Conservation (phyloP, 345 rosid species). For the Arabis hirsuta region DNA sequence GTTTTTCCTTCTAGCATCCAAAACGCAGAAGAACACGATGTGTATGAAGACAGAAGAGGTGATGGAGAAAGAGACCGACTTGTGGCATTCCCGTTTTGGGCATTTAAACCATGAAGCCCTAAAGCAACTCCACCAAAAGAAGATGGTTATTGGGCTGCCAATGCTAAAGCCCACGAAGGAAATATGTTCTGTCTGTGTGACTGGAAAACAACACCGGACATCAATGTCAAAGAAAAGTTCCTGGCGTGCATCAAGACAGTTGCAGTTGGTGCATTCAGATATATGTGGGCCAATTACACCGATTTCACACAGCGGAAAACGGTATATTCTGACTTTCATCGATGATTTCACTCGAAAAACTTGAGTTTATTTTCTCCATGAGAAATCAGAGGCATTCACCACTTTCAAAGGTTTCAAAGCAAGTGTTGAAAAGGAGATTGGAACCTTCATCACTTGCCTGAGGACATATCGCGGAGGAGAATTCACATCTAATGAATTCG, state of each 20-base stretch:
- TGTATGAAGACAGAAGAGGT: neutral
- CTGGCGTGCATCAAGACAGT: neutral
- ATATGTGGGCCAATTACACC: neutral
- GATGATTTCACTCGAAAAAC: constrained; percentile 17
- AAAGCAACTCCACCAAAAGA: neutral
- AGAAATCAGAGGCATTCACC: neutral
- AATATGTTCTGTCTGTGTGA: neutral
- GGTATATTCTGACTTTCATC: neutral
- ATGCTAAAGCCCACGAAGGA: neutral
- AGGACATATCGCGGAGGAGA: neutral
- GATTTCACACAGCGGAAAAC: no score
- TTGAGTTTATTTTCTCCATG: neutral
- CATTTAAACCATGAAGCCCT: neutral
- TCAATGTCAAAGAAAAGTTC: constrained; percentile 2
- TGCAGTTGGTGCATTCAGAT: constrained; percentile 6
- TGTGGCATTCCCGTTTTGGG: neutral
- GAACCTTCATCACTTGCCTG: neutral
- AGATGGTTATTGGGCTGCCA: neutral
- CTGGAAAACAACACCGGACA: constrained; percentile 12
- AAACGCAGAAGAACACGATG: neutral
- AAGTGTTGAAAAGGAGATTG: neutral
- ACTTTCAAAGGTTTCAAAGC: neutral
- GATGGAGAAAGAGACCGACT: neutral
- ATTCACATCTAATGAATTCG: neutral
- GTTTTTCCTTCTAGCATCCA: neutral